Evolutionary conservation across 345 rosid species (phyloP).

Genomic region (Ailanthus altissimus): DNA sequence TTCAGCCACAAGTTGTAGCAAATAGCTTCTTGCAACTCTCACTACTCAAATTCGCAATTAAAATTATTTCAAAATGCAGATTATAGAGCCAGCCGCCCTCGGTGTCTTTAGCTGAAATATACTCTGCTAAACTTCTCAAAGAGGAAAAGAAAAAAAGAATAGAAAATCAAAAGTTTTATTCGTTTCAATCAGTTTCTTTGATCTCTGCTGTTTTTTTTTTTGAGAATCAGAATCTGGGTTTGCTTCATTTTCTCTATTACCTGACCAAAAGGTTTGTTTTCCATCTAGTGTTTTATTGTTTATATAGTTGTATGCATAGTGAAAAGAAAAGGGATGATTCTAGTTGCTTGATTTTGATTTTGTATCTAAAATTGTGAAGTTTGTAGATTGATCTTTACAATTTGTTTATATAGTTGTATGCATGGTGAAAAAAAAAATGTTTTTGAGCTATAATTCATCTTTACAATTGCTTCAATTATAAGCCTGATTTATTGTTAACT

Average conservation of each 20-base stretch:
- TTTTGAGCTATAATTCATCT: no score
- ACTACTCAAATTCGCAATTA: no score
- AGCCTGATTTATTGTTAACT: not conserved
- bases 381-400: not conserved
- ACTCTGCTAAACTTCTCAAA: constrained; percentile 8
- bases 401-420: not conserved
- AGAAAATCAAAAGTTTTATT: not conserved
- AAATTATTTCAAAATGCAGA: no score
- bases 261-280: constrained; percentile 18
- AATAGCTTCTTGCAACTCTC: not conserved
- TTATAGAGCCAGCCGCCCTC: constrained; percentile 15
- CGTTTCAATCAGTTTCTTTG: not conserved
- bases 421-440: no score
- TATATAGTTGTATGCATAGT: not conserved
- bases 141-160: not conserved
- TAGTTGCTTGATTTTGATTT: not conserved
- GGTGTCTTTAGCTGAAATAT: not conserved
- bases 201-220: constrained; percentile 16
- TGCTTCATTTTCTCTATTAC: constrained; percentile 4
- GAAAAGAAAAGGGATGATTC: not conserved
- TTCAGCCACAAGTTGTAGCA: constrained; percentile 40
- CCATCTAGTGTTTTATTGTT: not conserved
- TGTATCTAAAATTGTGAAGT: not conserved
- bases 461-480: not conserved
- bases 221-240: not conserved